These are phyloP conservation scores for Trichopus zeylanicus DNA, from an alignment of 116 monocot genomes.

Conservation along the genomic window DNA sequence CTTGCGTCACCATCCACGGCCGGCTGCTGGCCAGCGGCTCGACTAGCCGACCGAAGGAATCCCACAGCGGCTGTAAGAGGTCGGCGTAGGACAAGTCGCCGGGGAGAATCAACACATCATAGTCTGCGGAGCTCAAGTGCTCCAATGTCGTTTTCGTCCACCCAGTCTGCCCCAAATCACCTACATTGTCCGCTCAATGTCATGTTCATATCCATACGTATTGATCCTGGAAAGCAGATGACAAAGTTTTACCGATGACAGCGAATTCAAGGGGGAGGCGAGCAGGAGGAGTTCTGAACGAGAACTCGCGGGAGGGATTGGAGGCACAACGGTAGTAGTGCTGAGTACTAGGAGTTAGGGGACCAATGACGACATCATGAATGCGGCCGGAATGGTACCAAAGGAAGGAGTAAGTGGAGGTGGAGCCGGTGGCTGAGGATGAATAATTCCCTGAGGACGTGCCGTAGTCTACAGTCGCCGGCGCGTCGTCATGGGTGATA, in stretches of 20 bases:
- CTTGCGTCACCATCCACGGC: conserved; percentile 93
- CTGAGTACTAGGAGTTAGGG: conserved; percentile 33
- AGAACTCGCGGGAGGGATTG: conserved; percentile 38
- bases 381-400: conserved; percentile 60
- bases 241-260: conserved; percentile 33
- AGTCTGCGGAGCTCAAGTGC: conserved; percentile 25
- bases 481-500: conserved; percentile 50
- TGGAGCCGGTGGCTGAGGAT: conserved; percentile 24
- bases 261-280: conserved; percentile 64
- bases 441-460: conserved; percentile 42
- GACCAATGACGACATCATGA: conserved; percentile 72
- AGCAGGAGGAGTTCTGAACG: conserved; percentile 60
- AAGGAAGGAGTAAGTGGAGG: conserved; percentile 36
- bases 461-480: conserved; percentile 61
- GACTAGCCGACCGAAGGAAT: conserved; percentile 67
- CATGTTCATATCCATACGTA: too few species aligned
- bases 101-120: conserved; percentile 81
- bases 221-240: not conserved
- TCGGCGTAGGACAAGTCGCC: conserved; percentile 90
- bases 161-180: conserved; percentile 74
- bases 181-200: conserved; percentile 10
- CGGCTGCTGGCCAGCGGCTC: conserved; percentile 63
- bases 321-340: conserved; percentile 71
- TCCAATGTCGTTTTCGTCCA: conserved; percentile 67
- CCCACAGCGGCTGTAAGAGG: conserved; percentile 53